A percentile compares a stretch with the other conserved stretches of the same genome.
Evolutionary conservation across 805 yeast genomes (phyloP).

Genomic region (Cyberlindnera saturnus): DNA sequence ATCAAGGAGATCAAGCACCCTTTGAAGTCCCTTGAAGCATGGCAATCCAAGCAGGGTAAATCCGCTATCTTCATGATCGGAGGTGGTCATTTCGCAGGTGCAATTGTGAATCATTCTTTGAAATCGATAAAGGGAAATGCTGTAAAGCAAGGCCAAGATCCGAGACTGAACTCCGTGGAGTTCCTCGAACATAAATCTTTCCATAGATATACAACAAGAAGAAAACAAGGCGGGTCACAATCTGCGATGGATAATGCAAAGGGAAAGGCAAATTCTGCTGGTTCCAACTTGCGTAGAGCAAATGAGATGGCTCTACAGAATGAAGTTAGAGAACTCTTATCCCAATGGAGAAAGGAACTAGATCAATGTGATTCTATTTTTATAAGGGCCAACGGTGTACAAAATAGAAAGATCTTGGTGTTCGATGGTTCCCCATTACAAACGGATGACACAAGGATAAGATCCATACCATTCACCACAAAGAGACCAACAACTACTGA

Average conservation of each 20-base stretch:
- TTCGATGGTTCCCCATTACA: constrained; percentile 52
- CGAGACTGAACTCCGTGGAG: constrained; percentile 58
- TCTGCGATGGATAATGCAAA: constrained; percentile 85
- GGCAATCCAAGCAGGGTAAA: constrained; percentile 30
- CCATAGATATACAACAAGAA: constrained; percentile 91
- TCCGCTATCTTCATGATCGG: constrained; percentile 92
- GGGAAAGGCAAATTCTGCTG: constrained; percentile 96
- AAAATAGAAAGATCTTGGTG: constrained; percentile 56
- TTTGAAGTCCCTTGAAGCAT: constrained; percentile 35
- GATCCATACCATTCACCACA: constrained; percentile 82
- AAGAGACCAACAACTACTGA: constrained; percentile 79
- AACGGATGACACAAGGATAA: constrained; percentile 54
- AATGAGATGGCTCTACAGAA: constrained; percentile 78
- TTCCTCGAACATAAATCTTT: constrained; percentile 75
- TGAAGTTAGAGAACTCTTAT: constrained; percentile 69
- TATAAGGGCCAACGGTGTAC: constrained; percentile 72
- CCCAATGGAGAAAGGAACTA: constrained; percentile 57
- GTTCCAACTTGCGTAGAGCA: constrained; percentile 81
- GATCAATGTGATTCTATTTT: constrained; percentile 63
- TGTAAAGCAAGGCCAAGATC: constrained; percentile 38
- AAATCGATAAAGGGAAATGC: constrained; percentile 50
- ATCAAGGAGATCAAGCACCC: constrained; percentile 42
- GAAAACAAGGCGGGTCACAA: constrained; percentile 97
- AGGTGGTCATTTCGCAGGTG: constrained; percentile 98
- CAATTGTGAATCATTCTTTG: constrained; percentile 72